phyloP scores from a whole-genome alignment of 2,329 filamentous ascomycete genomes.

The Microdochium trichocladiopsis region DNA sequence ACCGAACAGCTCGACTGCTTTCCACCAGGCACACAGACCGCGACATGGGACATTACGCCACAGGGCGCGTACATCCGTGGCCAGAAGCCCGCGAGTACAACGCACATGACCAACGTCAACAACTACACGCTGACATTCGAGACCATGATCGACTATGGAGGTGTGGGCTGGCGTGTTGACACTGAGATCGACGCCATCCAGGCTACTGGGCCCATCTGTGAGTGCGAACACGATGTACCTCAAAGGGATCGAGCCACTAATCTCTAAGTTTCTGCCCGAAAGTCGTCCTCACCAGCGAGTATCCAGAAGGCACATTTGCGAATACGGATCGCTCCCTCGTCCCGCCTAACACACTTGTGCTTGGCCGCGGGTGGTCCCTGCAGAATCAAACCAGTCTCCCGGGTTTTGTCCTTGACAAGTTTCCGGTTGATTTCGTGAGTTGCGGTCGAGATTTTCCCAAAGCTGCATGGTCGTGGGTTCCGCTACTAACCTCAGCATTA shows the following conservation, averaged over 20 bases:
- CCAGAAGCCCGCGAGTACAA: conserved; percentile 19
- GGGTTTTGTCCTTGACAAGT: conserved; percentile 16
- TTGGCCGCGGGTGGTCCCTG: conserved; percentile 23
- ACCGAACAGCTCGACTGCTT: conserved; percentile 25
- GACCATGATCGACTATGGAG: conserved; percentile 27
- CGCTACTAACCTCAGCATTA: too few species aligned
- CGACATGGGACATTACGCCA: conserved; percentile 23
- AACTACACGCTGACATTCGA: conserved; percentile 29
- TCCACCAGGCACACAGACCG: conserved; percentile 24
- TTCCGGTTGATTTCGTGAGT: too few species aligned
- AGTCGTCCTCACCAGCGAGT: conserved; percentile 16
- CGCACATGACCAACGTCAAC: conserved; percentile 11
- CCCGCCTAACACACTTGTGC: conserved; percentile 24
- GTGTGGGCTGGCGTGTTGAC: conserved; percentile 28
- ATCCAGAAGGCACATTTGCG: conserved; percentile 15
- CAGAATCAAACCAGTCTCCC: conserved; percentile 26
- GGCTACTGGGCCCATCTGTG: conserved; percentile 6
- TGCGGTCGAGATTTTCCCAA: too few species aligned
- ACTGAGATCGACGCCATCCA: neutral
- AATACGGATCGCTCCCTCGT: conserved; percentile 26
- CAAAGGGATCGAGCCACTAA: neutral
- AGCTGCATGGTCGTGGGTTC: too few species aligned
- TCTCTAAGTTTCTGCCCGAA: conserved; percentile 2
- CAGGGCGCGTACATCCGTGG: conserved; percentile 26
- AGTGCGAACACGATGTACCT: too few species aligned